Base-by-base conservation (phyloP, 495 filamentous ascomycete genomes). In the Aspergillus egyptiacus region DNA sequence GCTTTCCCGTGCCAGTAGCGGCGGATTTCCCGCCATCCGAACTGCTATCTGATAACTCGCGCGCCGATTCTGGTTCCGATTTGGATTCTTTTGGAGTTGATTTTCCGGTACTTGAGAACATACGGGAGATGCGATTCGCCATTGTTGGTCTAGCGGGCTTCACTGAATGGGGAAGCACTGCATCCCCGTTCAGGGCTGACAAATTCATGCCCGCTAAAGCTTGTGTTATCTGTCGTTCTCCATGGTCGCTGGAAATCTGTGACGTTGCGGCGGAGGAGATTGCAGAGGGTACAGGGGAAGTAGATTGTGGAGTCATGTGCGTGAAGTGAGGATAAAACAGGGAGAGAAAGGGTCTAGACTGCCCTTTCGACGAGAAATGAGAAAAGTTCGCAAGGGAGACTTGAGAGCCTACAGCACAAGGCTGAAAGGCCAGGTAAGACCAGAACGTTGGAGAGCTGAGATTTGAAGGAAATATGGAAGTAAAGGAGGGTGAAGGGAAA, bases 91-190 rank as follows among this genome's bases (percentile, higher is more conserved):
- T 66, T 3, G 54, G 59, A 18, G 63, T 60, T 19, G 62, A 57
- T 30, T 64, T 75, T 32, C 57, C 66, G 2, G 59, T 65, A 44
- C 49, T 63, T 34, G 74, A 71, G 64, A 83, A 83, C 76, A 83
- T 83, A 54, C 80, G 75, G 41, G 77, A 76, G 30, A 83, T 51
- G 30, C 80, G 78, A 55, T 75, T 61, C 34, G 77, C 76, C 71
- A 82, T 78, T 22, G 72, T 78, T 3, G 74, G 67, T 61, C 66
- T 79, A 34, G 73, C 59, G 6, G 66, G 56, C 49, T 71, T 68
- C 32, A 65, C 49, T 14, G 63, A 58, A 28, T 68, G 69, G 25
- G 58, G 46, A 31, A 58, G 36, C 43, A 63, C 59, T 6, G 48
- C 46, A 34, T 72, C 67, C 57, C 68, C 68, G 50, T 69, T 70